phyloP scores from a whole-genome alignment of 1,284 basidiomycete genomes.

The Ustilago cynodontis region DNA sequence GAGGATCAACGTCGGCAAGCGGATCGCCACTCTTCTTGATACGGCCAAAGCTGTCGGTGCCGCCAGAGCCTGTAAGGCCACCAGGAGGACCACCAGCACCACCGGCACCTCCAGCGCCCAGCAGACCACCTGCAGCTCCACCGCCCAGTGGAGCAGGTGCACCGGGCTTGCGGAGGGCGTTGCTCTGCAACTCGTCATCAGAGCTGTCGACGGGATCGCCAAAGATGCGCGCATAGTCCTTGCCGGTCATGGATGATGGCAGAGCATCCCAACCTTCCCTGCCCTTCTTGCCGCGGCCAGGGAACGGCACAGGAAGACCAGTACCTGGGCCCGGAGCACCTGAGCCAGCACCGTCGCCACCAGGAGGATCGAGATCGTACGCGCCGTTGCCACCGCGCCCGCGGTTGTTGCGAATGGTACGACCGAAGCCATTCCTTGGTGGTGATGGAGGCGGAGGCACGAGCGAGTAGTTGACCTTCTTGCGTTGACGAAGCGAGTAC shows the following conservation, averaged over 20 bases:
- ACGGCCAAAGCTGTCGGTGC: constrained; percentile 52
- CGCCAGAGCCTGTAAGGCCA: constrained; percentile 40
- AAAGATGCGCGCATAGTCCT: constrained; percentile 66
- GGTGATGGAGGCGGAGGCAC: constrained; percentile 60
- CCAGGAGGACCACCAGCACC: constrained; percentile 51
- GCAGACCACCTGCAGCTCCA: constrained; percentile 40
- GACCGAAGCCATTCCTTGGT: constrained; percentile 62
- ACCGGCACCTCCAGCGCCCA: constrained; percentile 53
- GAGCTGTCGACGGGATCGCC: constrained; percentile 65
- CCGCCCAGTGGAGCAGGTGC: constrained; percentile 39
- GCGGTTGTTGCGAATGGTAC: constrained; percentile 44
- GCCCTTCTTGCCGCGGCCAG: constrained; percentile 53
- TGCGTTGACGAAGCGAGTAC: constrained; percentile 65
- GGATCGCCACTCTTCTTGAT: constrained; percentile 72
- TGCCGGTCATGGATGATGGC: constrained; percentile 64
- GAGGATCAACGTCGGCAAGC: constrained; percentile 95
- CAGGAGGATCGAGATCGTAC: constrained; percentile 39
- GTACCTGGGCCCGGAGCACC: constrained; percentile 18
- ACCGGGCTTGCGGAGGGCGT: constrained; percentile 47
- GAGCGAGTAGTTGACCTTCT: constrained; percentile 67
- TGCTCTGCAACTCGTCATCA: constrained; percentile 63
- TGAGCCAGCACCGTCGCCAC: constrained; percentile 19
- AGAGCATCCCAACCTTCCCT: constrained; percentile 60
- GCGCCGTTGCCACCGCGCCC: constrained; percentile 31
- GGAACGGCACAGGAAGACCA: constrained; percentile 56